Conservation (phyloP, 2,329 filamentous ascomycete genomes). For the Cladosporium sp. region DNA sequence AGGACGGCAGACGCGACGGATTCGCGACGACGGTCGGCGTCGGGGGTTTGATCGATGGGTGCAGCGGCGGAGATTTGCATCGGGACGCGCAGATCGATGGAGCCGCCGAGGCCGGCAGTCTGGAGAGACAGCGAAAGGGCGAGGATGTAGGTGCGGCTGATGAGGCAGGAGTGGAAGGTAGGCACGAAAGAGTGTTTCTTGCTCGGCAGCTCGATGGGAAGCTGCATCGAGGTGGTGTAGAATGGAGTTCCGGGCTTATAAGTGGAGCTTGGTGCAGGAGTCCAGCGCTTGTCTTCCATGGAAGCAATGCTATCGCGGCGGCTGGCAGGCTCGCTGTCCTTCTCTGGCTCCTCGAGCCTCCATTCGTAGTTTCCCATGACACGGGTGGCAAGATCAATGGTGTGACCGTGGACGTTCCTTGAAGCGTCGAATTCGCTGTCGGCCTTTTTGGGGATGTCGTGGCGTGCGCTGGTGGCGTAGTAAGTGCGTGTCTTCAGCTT, state of each 20-base stretch:
- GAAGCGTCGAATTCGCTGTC: conserved; percentile 42
- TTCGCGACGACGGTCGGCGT: conserved; percentile 5
- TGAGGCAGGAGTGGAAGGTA: conserved; percentile 66
- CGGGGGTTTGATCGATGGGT: conserved; percentile 6
- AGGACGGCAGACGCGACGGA: conserved; percentile 10
- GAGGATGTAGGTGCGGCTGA: conserved; percentile 60
- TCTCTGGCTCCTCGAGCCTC: conserved; percentile 36
- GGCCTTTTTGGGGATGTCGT: conserved; percentile 45
- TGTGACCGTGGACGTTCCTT: conserved; percentile 51
- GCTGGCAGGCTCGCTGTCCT: conserved; percentile 18
- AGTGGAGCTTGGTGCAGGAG: conserved; percentile 33
- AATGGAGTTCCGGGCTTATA: conserved; percentile 45
- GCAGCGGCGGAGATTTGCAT: conserved; percentile 37
- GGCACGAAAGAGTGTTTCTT: conserved; percentile 58
- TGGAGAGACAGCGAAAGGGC: conserved; percentile 55
- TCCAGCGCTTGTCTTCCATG: conserved; percentile 27
- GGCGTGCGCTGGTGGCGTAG: conserved; percentile 50
- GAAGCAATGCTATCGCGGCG: conserved; percentile 36
- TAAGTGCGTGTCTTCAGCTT: conserved; percentile 57
- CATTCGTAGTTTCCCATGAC: conserved; percentile 56
- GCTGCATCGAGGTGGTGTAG: conserved; percentile 60
- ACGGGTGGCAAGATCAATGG: conserved; percentile 50
- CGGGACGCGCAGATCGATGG: conserved; percentile 41
- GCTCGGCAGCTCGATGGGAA: conserved; percentile 58
- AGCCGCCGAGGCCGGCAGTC: conserved; percentile 42